Conservation (phyloP, 169 alveolate genomes). For the Eimeria sp. region DNA sequence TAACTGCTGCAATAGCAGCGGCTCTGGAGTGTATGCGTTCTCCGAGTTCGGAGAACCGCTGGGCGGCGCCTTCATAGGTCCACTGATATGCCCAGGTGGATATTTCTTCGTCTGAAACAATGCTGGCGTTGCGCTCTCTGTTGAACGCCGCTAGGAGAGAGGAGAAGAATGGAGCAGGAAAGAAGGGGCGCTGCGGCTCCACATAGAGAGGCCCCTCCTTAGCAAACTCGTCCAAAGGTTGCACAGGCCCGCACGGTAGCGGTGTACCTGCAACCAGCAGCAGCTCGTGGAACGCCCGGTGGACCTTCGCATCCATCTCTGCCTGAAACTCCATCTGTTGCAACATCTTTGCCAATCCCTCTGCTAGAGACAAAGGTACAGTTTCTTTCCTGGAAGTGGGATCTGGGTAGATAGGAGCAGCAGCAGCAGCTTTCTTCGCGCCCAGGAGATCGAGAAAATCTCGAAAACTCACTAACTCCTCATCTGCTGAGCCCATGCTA, state of each 20-base stretch:
- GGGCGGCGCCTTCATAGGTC: slow-evolving; percentile 32
- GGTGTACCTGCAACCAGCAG: slow-evolving; percentile 10
- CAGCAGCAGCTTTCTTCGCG: not conserved
- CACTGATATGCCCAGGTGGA: slow-evolving; percentile 44
- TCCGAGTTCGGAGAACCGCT: not conserved
- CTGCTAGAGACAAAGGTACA: not conserved
- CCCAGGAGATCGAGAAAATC: slow-evolving; percentile 11
- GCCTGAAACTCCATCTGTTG: slow-evolving; percentile 1
- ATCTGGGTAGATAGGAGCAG: not conserved
- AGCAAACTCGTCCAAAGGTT: slow-evolving; percentile 21
- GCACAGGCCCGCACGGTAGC: slow-evolving; percentile 18
- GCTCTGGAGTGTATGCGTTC: slow-evolving; percentile 16
- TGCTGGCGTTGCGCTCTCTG: not conserved
- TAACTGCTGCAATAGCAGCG: not conserved
- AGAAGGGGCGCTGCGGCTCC: slow-evolving; percentile 25
- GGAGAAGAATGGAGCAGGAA: not conserved
- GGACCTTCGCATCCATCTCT: slow-evolving; percentile 29
- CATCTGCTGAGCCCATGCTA: not conserved
- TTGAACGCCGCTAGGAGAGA: not conserved
- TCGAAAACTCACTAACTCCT: slow-evolving; percentile 7
- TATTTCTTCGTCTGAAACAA: not conserved
- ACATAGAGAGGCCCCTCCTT: slow-evolving; percentile 21
- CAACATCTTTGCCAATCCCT: not conserved
- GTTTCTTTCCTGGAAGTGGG: not conserved
- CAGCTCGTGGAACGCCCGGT: slow-evolving; percentile 21